Percentiles rank a stretch among this genome's conserved stretches.
phyloP scores from a whole-genome alignment of 1,139 yeast species.

The Diutina neorugosa region DNA sequence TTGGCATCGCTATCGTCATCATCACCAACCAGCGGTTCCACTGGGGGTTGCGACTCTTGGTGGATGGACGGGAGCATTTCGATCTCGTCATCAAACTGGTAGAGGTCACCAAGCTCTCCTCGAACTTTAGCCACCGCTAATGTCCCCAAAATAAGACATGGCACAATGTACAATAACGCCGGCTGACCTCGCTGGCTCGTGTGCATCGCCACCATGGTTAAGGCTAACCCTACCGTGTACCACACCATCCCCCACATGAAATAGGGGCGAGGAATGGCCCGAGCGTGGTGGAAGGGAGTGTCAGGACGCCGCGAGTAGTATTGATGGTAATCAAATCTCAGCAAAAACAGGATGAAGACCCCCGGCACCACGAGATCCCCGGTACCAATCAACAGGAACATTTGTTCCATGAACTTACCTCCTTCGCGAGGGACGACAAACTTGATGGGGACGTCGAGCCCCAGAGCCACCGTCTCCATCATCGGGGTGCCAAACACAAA shows the following conservation, averaged over 20 bases:
- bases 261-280: conserved; percentile 32
- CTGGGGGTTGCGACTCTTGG: too few relatives aligned
- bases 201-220: conserved; percentile 30
- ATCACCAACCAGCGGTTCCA: neutral
- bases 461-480: conserved; percentile 53
- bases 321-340: conserved; percentile 35
- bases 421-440: conserved; percentile 30
- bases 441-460: conserved; percentile 44
- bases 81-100: conserved; percentile 12
- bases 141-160: conserved; percentile 29
- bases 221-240: conserved; percentile 31
- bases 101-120: conserved; percentile 30
- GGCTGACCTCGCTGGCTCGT: conserved; percentile 44
- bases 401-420: neutral
- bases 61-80: conserved; percentile 7
- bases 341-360: conserved; percentile 32
- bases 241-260: conserved; percentile 29
- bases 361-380: conserved; percentile 58
- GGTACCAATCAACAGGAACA: conserved; percentile 28
- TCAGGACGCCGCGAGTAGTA: conserved; percentile 15
- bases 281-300: conserved; percentile 11
- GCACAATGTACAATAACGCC: conserved; percentile 53
- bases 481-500: conserved; percentile 55
- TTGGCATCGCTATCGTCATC: conserved; percentile 14
- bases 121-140: conserved; percentile 16